Conservation (phyloP, 768 basidiomycete genomes). For the Lactarius sp. region DNA sequence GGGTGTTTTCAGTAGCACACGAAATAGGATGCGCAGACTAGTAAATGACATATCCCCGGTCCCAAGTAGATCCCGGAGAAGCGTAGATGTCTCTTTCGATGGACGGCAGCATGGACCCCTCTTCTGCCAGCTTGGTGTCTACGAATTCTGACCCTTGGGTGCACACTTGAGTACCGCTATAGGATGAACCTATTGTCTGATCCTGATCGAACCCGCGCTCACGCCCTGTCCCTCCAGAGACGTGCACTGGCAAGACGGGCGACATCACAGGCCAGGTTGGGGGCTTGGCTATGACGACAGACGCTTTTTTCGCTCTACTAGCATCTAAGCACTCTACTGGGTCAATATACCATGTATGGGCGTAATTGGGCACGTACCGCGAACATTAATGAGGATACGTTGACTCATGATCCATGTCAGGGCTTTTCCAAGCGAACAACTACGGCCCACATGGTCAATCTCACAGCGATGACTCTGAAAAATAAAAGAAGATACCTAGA, state of each 20-base stretch:
- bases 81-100: not conserved
- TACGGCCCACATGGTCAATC: not conserved
- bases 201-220: not conserved
- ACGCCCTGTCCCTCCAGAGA: not conserved
- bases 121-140: not conserved
- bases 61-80: not conserved
- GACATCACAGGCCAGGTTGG: not conserved
- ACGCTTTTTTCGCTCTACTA: not conserved
- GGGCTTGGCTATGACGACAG: not conserved
- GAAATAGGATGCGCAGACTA: not conserved
- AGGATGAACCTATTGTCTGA: not conserved
- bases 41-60: not conserved
- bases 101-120: not conserved
- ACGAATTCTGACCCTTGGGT: constrained; percentile 6
- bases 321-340: not conserved
- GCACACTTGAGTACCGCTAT: constrained; percentile 22
- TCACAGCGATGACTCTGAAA: not conserved
- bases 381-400: not conserved
- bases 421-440: not conserved
- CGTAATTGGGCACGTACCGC: not conserved
- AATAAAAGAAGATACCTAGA: not conserved
- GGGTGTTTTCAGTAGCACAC: no score
- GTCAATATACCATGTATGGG: not conserved
- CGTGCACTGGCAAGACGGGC: not conserved
- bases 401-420: not conserved